Percentiles rank a stretch among this genome's conserved stretches.
Conservation (phyloP, 1,139 yeast species). For the Citeromyces siamensis region DNA sequence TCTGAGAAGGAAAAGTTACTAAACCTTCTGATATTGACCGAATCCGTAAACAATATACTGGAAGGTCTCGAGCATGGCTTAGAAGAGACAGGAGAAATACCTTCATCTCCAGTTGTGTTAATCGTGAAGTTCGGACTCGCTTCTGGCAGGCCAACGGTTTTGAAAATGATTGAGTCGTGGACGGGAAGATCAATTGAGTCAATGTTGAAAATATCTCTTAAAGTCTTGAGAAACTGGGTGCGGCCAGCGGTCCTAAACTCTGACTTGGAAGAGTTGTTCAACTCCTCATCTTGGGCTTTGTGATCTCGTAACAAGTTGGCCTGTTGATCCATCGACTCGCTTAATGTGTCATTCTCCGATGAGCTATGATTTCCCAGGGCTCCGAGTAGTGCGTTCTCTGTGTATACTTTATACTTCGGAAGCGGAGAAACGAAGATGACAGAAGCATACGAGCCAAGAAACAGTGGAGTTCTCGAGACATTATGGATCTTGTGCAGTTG, state of each 20-base stretch:
- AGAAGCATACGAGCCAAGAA: slow-evolving; percentile 48
- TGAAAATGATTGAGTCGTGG: slow-evolving; percentile 40
- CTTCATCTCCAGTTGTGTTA: neutral
- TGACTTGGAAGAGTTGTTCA: slow-evolving; percentile 9
- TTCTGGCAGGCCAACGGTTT: slow-evolving; percentile 24
- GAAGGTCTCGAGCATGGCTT: slow-evolving; percentile 16
- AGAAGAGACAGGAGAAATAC: slow-evolving; percentile 3
- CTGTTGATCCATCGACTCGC: neutral
- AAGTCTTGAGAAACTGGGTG: slow-evolving; percentile 35
- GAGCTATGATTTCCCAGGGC: slow-evolving; percentile 25
- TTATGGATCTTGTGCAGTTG: slow-evolving; percentile 26
- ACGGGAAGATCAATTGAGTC: slow-evolving; percentile 41
- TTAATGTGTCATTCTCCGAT: slow-evolving; percentile 3
- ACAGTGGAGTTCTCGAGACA: slow-evolving; percentile 31
- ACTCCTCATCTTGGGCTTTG: neutral
- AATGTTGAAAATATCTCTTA: slow-evolving; percentile 48
- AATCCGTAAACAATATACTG: slow-evolving; percentile 18
- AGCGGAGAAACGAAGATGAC: slow-evolving; percentile 42
- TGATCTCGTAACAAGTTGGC: neutral
- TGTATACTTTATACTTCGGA: slow-evolving; percentile 41
- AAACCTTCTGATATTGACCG: slow-evolving; percentile 15
- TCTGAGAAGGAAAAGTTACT: slow-evolving; percentile 19
- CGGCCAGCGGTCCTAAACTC: slow-evolving; percentile 21
- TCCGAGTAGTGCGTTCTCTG: slow-evolving; percentile 34
- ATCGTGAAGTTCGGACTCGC: neutral